Evolutionary conservation across 371 early-diverging fungal species (phyloP).

Genomic region (Parasitella parasitica): DNA sequence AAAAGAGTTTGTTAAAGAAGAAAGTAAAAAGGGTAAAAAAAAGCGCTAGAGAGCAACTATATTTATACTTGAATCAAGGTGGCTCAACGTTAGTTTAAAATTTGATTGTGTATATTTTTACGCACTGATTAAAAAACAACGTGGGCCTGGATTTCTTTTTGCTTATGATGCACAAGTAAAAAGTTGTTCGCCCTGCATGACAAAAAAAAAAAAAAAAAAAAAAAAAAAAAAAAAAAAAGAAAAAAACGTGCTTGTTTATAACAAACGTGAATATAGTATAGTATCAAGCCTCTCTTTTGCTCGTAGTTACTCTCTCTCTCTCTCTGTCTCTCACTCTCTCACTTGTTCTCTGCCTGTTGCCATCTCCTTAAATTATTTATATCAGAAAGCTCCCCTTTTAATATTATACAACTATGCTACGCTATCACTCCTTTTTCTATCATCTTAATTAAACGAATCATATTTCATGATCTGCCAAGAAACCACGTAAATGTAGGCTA

Average conservation of each 20-base stretch:
- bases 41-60: not conserved
- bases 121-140: slow-evolving; percentile 15
- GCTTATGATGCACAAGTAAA: not conserved
- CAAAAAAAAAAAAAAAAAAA: slow-evolving; percentile 1
- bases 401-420: not conserved
- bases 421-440: not conserved
- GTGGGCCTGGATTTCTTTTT: slow-evolving; percentile 10
- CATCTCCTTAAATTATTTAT: not conserved
- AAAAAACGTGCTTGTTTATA: slow-evolving; percentile 12
- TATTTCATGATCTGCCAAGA: not conserved
- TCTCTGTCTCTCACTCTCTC: too few relatives aligned
- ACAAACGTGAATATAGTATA: slow-evolving; percentile 7
- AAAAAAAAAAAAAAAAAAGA: slow-evolving; percentile 4
- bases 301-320: too few relatives aligned
- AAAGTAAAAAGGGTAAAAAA: not conserved
- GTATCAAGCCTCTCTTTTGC: not conserved
- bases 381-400: not conserved
- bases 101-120: slow-evolving; percentile 1
- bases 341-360: too few relatives aligned
- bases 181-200: slow-evolving; percentile 9
- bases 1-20: not conserved
- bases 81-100: not conserved
- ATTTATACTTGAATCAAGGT: not conserved
- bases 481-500: not conserved
- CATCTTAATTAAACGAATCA: not conserved